These are phyloP conservation scores for Acer negundo DNA, from an alignment of 345 rosid genomes.

Conservation along the genomic window DNA sequence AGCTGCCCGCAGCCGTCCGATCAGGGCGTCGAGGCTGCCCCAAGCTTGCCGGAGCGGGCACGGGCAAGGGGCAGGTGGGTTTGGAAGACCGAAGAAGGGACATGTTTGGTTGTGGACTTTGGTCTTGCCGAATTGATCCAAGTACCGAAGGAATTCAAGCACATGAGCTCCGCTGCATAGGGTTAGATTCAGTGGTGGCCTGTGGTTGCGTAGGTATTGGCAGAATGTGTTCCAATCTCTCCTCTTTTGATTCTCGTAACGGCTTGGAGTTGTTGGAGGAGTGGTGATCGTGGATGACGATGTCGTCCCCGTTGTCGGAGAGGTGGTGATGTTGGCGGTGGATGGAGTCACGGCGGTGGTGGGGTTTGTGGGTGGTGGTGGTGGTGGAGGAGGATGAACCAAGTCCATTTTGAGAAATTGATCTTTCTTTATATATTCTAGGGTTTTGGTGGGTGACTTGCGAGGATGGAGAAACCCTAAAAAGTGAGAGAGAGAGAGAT, in stretches of 20 bases:
- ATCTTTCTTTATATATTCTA: background rate
- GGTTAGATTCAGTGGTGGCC: constrained; percentile 72
- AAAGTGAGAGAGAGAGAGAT: background rate
- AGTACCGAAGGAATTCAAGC: constrained; percentile 79
- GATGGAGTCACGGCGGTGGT: constrained; percentile 9
- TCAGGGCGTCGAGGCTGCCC: constrained; percentile 98
- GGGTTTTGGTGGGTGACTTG: background rate
- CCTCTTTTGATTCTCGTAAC: constrained; percentile 85
- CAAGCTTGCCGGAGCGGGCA: constrained; percentile 95
- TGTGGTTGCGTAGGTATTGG: constrained; percentile 77
- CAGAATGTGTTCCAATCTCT: constrained; percentile 95
- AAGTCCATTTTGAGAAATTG: constrained; percentile 38
- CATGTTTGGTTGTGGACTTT: constrained; percentile 80
- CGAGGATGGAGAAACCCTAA: background rate
- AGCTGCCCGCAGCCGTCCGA: constrained; percentile 95
- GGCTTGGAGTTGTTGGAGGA: constrained; percentile 51
- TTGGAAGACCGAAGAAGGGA: constrained; percentile 84
- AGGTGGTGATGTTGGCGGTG: constrained; percentile 5
- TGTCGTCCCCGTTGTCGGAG: constrained; percentile 26
- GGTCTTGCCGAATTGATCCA: constrained; percentile 76
- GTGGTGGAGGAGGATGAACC: constrained; percentile 34
- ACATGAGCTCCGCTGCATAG: constrained; percentile 88
- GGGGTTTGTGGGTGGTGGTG: constrained; percentile 17
- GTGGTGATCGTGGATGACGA: no score
- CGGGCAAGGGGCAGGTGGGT: constrained; percentile 91